These are phyloP conservation scores for Candolleomyces aberdarensis DNA, from an alignment of 768 basidiomycete species.

Conservation along the genomic window DNA sequence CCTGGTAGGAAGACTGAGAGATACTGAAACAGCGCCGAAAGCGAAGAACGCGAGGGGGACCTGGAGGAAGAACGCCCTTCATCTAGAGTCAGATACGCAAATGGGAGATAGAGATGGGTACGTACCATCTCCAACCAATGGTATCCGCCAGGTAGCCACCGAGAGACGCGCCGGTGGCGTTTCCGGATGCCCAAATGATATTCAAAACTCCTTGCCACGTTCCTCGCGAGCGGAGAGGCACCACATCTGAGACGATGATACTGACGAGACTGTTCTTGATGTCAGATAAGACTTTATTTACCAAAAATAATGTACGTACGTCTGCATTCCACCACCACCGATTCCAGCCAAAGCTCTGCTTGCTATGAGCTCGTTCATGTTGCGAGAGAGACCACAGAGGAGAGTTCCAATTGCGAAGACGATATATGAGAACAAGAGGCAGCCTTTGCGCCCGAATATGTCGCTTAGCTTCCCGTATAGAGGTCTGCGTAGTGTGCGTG, in stretches of 20 bases:
- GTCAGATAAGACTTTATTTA: background rate
- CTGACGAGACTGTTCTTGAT: slow-evolving; percentile 44
- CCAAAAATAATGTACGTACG: slow-evolving; percentile 35
- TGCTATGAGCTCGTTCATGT: slow-evolving; percentile 51
- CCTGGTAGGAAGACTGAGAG: slow-evolving; percentile 50
- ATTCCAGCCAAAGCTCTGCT: slow-evolving; percentile 56
- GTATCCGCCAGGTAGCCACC: slow-evolving; percentile 62
- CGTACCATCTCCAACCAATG: slow-evolving; percentile 65
- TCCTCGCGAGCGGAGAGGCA: slow-evolving; percentile 58
- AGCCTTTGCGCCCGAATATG: slow-evolving; percentile 60
- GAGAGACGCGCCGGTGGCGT: slow-evolving; percentile 57
- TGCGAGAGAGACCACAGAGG: slow-evolving; percentile 49
- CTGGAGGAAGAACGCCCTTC: slow-evolving; percentile 58
- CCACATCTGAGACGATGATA: slow-evolving; percentile 65
- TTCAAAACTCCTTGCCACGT: slow-evolving; percentile 72
- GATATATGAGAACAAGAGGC: slow-evolving; percentile 52
- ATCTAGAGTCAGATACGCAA: background rate
- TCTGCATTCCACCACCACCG: slow-evolving; percentile 61
- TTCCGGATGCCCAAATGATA: slow-evolving; percentile 57
- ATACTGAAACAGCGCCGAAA: slow-evolving; percentile 47
- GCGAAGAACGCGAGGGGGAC: slow-evolving; percentile 55
- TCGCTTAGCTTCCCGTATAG: slow-evolving; percentile 65
- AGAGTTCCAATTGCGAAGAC: slow-evolving; percentile 54
- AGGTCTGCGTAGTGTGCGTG: slow-evolving; percentile 34
- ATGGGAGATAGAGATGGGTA: background rate